These are phyloP conservation scores for Penicillium thymicola DNA, from an alignment of 2,329 filamentous ascomycete species.

Conservation along the genomic window DNA sequence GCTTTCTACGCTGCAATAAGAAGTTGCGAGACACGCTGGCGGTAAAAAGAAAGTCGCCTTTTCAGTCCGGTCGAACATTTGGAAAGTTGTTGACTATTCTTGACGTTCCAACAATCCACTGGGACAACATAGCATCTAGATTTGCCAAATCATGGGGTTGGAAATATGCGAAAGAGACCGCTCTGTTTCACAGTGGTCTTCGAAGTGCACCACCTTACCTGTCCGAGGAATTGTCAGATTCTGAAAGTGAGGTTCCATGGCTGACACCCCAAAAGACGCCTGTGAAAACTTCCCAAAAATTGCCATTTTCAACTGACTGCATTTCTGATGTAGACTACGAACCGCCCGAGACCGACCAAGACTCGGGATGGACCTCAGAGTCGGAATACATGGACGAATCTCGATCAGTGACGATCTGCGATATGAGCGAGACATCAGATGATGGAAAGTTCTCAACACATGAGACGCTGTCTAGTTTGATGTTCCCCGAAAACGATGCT, in stretches of 20 bases:
- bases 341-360: background rate
- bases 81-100: conserved; percentile 23
- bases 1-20: background rate
- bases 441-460: conserved; percentile 1
- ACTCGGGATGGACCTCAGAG: background rate
- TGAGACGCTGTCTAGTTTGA: background rate
- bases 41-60: background rate
- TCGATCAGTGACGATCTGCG: background rate
- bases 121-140: conserved; percentile 19
- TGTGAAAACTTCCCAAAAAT: background rate
- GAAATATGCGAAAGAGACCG: background rate
- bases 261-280: background rate
- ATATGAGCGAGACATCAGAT: background rate
- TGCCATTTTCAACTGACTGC: background rate
- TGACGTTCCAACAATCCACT: conserved; percentile 22
- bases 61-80: conserved; percentile 17
- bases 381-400: background rate
- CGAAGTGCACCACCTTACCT: background rate
- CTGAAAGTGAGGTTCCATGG: background rate
- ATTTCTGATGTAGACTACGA: background rate
- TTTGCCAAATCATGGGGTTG: conserved; percentile 23
- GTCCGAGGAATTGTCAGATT: background rate
- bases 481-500: background rate
- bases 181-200: background rate
- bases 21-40: conserved; percentile 16